A percentile compares a stretch with the other conserved stretches of the same genome.
Evolutionary conservation across 495 filamentous ascomycete species (phyloP).

Genomic region (Penicillium crystallinum): DNA sequence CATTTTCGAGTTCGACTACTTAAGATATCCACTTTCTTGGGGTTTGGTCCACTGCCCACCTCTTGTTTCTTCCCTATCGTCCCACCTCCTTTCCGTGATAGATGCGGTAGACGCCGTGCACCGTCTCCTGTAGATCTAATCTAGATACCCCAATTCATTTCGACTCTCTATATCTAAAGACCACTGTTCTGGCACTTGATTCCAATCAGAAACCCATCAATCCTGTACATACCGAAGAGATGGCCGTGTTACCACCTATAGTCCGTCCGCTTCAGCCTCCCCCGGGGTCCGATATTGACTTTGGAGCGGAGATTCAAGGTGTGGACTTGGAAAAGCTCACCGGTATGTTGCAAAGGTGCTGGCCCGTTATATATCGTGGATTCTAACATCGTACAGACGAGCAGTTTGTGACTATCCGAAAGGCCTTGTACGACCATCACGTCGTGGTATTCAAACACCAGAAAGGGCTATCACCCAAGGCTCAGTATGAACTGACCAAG

Average conservation of each 20-base stretch:
- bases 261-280: constrained; percentile 38
- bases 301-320: constrained; percentile 53
- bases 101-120: constrained; percentile 12
- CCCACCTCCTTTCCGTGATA: too few species aligned
- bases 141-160: too few species aligned
- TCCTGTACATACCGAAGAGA: background rate
- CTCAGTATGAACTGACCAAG: constrained; percentile 65
- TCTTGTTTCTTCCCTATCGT: too few species aligned
- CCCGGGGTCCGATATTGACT: constrained; percentile 48
- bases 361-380: background rate
- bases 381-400: constrained; percentile 37
- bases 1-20: too few species aligned
- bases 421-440: constrained; percentile 56
- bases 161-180: too few species aligned
- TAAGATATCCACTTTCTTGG: background rate
- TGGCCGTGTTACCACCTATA: constrained; percentile 18
- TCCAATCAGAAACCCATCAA: background rate
- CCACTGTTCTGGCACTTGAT: too few species aligned
- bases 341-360: constrained; percentile 28
- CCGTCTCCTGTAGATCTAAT: background rate
- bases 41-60: background rate
- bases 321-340: constrained; percentile 56
- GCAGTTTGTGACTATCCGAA: constrained; percentile 53
- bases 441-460: constrained; percentile 68
- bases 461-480: constrained; percentile 52